Conservation (phyloP, 345 rosid species). For the Alliaria petiolata region DNA sequence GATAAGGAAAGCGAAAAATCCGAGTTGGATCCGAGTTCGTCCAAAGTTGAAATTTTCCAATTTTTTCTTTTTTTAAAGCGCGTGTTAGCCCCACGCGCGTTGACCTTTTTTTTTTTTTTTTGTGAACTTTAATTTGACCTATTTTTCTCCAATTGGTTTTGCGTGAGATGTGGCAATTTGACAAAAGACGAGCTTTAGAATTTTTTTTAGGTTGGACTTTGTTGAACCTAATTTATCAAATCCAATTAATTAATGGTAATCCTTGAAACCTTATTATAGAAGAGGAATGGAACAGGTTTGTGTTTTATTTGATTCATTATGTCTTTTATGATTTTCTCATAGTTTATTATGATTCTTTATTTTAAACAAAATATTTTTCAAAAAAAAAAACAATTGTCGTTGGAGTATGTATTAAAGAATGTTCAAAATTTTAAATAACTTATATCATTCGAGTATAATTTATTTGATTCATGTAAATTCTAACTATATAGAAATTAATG, state of each 20-base stretch:
- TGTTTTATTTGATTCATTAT: background rate
- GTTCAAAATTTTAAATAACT: background rate
- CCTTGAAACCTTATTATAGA: background rate
- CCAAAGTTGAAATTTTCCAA: slow-evolving; percentile 21
- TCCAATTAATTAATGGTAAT: background rate
- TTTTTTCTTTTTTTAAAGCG: background rate
- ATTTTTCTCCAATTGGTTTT: slow-evolving; percentile 1
- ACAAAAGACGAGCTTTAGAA: slow-evolving; percentile 7
- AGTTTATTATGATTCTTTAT: no score
- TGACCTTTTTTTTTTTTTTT: background rate
- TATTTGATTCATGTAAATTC: background rate
- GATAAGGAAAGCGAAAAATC: slow-evolving; percentile 27
- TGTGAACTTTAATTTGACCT: no score
- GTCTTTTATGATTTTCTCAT: background rate
- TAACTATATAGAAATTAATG: background rate
- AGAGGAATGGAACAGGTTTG: background rate
- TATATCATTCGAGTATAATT: background rate
- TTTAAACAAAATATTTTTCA: no score
- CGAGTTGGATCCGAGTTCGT: slow-evolving; percentile 18
- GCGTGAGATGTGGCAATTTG: slow-evolving; percentile 16
- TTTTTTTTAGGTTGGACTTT: slow-evolving; percentile 1
- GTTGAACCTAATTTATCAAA: slow-evolving; percentile 3
- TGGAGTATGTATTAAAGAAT: no score
- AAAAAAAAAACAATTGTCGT: no score
- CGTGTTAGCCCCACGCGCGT: background rate